Conservation (phyloP, 2,329 filamentous ascomycete genomes). For the Ophiosphaerella korrae region DNA sequence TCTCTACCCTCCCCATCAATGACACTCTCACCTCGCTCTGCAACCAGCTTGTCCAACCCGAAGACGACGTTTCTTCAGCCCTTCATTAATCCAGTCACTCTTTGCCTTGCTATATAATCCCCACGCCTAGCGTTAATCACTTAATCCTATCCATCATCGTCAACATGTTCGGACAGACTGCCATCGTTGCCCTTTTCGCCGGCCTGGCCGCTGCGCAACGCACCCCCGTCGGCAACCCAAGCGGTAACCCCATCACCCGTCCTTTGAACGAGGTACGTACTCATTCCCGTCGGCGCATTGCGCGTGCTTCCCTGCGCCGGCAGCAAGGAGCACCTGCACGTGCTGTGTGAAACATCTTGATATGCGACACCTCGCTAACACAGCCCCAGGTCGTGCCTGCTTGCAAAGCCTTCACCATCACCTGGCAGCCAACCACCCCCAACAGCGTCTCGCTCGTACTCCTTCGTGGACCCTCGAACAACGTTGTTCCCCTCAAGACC, state of each 20-base stretch:
- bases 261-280: constrained; percentile 54
- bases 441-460: constrained; percentile 63
- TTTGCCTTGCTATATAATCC: constrained; percentile 16
- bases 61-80: constrained; percentile 37
- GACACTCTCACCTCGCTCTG: constrained; percentile 11
- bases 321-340: neutral
- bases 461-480: constrained; percentile 62
- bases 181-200: constrained; percentile 57
- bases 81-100: constrained; percentile 23
- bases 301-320: neutral
- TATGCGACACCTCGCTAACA: constrained; percentile 6
- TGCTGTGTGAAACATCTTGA: neutral
- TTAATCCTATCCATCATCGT: constrained; percentile 26
- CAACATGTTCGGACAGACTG: constrained; percentile 44
- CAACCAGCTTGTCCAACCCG: constrained; percentile 11
- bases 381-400: constrained; percentile 55
- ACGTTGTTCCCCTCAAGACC: constrained; percentile 57
- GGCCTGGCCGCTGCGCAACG: constrained; percentile 53
- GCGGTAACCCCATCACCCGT: constrained; percentile 61
- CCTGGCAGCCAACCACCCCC: constrained; percentile 58
- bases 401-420: constrained; percentile 62
- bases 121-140: constrained; percentile 31
- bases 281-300: neutral
- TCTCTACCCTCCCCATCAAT: constrained; percentile 11
- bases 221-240: constrained; percentile 36